Evolutionary conservation across 352 stramenopile genomes (phyloP).

Genomic region (Globisporangium barbulae): DNA sequence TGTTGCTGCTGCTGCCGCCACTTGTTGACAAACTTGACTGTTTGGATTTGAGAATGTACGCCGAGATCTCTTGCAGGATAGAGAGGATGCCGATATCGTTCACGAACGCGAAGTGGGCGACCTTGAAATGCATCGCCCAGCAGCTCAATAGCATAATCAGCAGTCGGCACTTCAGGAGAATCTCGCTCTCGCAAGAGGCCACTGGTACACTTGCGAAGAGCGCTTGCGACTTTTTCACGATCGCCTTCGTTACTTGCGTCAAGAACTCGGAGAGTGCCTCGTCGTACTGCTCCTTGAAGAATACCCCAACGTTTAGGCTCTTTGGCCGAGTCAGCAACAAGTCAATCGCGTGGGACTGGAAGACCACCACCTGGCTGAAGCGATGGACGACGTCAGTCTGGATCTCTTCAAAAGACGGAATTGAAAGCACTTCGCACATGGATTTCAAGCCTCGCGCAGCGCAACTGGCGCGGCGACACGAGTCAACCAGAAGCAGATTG

Average conservation of each 20-base stretch:
- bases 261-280: slow-evolving; percentile 30
- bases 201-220: slow-evolving; percentile 1
- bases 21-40: not conserved
- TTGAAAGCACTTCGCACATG: slow-evolving; percentile 38
- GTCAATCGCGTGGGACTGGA: slow-evolving; percentile 13
- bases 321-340: not conserved
- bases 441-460: slow-evolving; percentile 40
- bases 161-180: not conserved
- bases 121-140: slow-evolving; percentile 38
- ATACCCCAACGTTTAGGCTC: slow-evolving; percentile 21
- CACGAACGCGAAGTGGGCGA: slow-evolving; percentile 48
- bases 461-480: slow-evolving; percentile 41
- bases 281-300: slow-evolving; percentile 34
- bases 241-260: slow-evolving; percentile 31
- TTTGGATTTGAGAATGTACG: not conserved
- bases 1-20: not conserved
- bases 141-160: slow-evolving; percentile 34
- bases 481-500: slow-evolving; percentile 36
- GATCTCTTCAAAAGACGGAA: slow-evolving; percentile 45
- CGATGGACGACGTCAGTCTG: slow-evolving; percentile 49
- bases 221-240: slow-evolving; percentile 26
- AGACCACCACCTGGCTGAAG: slow-evolving; percentile 50
- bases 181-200: not conserved
- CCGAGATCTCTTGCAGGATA: slow-evolving; percentile 33
- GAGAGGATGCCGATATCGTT: slow-evolving; percentile 42